A percentile compares a stretch with the other conserved stretches of the same genome.
phyloP scores from a whole-genome alignment of 2,329 filamentous ascomycete species.

The Lecanicillium sp. region DNA sequence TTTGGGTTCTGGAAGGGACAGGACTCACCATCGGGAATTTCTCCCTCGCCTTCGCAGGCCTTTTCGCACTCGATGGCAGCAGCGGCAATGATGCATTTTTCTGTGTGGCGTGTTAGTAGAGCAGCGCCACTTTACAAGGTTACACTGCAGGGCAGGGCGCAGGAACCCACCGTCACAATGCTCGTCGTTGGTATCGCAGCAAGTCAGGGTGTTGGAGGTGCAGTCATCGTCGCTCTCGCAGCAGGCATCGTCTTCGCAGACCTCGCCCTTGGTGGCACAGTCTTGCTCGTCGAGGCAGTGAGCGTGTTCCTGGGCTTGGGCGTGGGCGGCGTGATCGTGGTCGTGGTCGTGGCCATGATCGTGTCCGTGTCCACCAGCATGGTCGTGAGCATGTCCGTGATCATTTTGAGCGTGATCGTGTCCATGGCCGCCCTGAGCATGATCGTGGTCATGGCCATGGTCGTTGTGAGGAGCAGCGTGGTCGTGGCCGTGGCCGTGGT shows the following conservation, averaged over 20 bases:
- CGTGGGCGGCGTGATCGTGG: constrained; percentile 2
- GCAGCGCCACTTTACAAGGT: neutral
- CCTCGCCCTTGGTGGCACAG: constrained; percentile 9
- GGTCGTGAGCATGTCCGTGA: neutral
- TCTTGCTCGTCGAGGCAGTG: constrained; percentile 9
- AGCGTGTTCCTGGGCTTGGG: constrained; percentile 2
- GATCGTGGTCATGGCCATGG: neutral
- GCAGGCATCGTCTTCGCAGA: constrained; percentile 17
- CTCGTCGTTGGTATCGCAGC: constrained; percentile 24
- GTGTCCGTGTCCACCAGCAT: constrained; percentile 2
- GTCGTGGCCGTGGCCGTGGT: neutral
- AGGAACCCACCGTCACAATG: constrained; percentile 20
- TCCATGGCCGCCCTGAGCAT: neutral
- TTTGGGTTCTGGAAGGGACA: neutral
- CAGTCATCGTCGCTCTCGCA: constrained; percentile 17
- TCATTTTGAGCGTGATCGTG: neutral
- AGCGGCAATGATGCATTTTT: constrained; percentile 27
- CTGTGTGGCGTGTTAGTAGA: constrained; percentile 15
- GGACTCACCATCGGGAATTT: constrained; percentile 6
- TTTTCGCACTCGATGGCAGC: constrained; percentile 27
- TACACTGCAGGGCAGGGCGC: neutral
- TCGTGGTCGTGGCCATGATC: constrained; percentile 4
- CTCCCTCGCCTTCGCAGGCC: constrained; percentile 21
- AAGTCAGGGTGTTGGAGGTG: constrained; percentile 18
- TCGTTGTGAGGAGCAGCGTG: neutral